Base-by-base conservation (phyloP, 495 filamentous ascomycete species). In the Bombardia bombarda region DNA sequence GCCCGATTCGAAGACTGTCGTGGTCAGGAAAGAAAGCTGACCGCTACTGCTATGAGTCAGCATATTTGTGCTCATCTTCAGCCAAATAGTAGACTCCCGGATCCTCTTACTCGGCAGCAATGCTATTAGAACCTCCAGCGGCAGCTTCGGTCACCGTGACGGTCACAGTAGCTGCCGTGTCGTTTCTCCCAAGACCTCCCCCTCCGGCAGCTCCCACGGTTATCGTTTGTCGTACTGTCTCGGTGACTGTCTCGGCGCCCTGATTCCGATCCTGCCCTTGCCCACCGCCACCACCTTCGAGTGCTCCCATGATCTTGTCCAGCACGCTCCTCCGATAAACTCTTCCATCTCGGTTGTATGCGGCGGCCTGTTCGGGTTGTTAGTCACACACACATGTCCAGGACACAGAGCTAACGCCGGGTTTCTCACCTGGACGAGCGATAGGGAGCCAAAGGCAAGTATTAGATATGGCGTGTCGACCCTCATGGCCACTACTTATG, bases 401-500 rank as follows among this genome's bases (percentile, higher is more conserved):
- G 1, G 13, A 7, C 3, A 10, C 16, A 13, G 1, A 20, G 18
- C 8, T 28, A 32, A 35, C 7, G 16, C 1, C 22, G 19, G 8
- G 17, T 21, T 42, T 51, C 65, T 37, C 47, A 72, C 68, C 63
- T 67, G 60, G 23, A 58, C 58, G 35, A 67, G 50, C 40, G 68
- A 63, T 39, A 63, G 21, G 18, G 53, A 57, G 57, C 58, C 51
- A 47, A 69, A 49, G 33, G 60, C 36, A 40, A 65, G 48, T 30
- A 64, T 39, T 26, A 67, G 35, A 23, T 53, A 49, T 13, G 52
- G 45, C 36, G 53, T 46, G 48, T 62, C 49, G 21, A 42, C 47
- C 51, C 57, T 66, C 68, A 72, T 72, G 56, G 42, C 66, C 57
- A 51, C 46, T 43, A n/a, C n/a, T n/a, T n/a, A n/a, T n/a, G n/a